Conservation (phyloP, 257 asterid species). For the Cinchona pubescens region DNA sequence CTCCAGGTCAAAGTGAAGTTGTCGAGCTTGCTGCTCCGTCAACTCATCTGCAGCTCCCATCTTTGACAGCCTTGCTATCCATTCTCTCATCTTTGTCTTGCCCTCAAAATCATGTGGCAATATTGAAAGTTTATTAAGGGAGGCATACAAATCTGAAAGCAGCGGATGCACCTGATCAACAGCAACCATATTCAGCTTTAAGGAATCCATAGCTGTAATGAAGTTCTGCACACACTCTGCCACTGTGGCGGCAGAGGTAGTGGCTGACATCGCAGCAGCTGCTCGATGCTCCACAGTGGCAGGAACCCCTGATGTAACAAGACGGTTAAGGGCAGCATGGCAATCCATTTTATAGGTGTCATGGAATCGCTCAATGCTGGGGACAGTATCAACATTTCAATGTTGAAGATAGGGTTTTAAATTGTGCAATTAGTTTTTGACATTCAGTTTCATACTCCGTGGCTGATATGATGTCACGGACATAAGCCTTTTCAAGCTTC, state of each 20-base stretch:
- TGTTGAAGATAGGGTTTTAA: conserved; percentile 72
- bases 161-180: conserved; percentile 95
- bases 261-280: conserved; percentile 47
- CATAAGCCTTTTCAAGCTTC: conserved; percentile 89
- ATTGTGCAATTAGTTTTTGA: conserved; percentile 75
- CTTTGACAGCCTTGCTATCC: conserved; percentile 79
- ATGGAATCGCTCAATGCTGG: conserved; percentile 76
- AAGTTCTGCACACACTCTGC: conserved; percentile 93
- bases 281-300: conserved; percentile 91
- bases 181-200: conserved; percentile 85
- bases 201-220: conserved; percentile 88
- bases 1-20: conserved; percentile 88
- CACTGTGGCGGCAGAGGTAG: conserved; percentile 74
- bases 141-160: conserved; percentile 68
- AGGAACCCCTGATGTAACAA: conserved; percentile 78
- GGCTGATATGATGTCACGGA: conserved; percentile 66
- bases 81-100: conserved; percentile 85
- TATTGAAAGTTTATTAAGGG: conserved; percentile 73
- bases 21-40: conserved; percentile 97
- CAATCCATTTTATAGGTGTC: conserved; percentile 88
- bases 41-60: conserved; percentile 97
- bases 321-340: conserved; percentile 73
- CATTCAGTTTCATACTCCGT: conserved; percentile 74
- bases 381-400: conserved; percentile 72
- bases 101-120: conserved; percentile 92